Evolutionary conservation across 2,329 filamentous ascomycete species (phyloP).

Genomic region (Cladosporium sphaerospermum): DNA sequence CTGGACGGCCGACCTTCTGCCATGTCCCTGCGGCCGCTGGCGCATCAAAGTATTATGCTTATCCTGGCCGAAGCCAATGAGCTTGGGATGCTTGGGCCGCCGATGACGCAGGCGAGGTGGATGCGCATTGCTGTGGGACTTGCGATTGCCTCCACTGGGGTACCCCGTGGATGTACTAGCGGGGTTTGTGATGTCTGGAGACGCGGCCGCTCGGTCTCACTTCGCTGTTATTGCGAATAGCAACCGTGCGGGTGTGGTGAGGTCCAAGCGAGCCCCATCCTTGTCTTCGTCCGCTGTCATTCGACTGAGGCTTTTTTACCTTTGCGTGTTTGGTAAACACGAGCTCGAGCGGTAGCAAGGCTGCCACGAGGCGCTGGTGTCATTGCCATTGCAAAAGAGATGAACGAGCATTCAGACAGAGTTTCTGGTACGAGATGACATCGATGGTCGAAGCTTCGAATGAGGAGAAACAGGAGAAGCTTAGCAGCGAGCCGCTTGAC

Average conservation of each 20-base stretch:
- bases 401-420: too few relatives aligned
- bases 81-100: not conserved
- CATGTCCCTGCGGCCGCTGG: not conserved
- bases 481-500: not conserved
- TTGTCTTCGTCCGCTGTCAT: too few relatives aligned
- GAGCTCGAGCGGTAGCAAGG: too few relatives aligned
- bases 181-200: not conserved
- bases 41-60: constrained; percentile 3
- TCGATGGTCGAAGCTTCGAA: not conserved
- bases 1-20: not conserved
- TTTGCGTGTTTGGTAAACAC: too few relatives aligned
- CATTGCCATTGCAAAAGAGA: too few relatives aligned
- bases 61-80: not conserved
- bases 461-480: not conserved
- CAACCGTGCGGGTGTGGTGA: not conserved
- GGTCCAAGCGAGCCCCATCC: too few relatives aligned
- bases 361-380: too few relatives aligned
- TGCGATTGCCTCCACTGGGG: not conserved
- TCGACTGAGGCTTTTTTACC: too few relatives aligned
- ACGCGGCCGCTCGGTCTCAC: constrained; percentile 4
- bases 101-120: constrained; percentile 1
- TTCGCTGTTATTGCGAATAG: not conserved
- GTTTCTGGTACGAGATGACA: not conserved
- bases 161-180: constrained; percentile 2
- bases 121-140: not conserved